These are phyloP conservation scores for Kwoniella botswanensis DNA, from an alignment of 768 basidiomycete genomes.

Conservation along the genomic window DNA sequence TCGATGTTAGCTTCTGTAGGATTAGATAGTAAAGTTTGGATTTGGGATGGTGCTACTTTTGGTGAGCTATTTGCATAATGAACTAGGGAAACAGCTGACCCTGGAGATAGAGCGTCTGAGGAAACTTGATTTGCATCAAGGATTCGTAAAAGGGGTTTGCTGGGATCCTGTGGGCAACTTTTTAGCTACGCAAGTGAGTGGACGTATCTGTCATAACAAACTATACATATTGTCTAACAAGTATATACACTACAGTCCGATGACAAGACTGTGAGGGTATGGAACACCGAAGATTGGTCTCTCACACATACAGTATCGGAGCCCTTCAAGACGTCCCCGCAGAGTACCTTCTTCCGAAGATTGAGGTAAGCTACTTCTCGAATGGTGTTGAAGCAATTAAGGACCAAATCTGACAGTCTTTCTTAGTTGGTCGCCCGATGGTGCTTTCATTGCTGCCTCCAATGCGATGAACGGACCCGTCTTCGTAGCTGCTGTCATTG, in stretches of 20 bases:
- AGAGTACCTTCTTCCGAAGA: conserved; percentile 90
- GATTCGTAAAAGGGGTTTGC: conserved; percentile 97
- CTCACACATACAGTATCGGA: conserved; percentile 82
- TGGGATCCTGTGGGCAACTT: conserved; percentile 99
- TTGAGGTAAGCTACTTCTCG: conserved; percentile 68
- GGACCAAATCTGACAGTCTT: neutral
- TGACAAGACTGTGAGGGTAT: conserved; percentile 94
- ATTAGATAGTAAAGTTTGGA: conserved; percentile 83
- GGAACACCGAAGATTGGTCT: conserved; percentile 91
- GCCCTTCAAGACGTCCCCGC: conserved; percentile 91
- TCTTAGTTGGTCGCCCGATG: conserved; percentile 94
- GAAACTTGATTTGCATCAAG: conserved; percentile 86
- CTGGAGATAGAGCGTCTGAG: conserved; percentile 70
- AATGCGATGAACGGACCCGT: conserved; percentile 98
- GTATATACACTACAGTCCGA: conserved; percentile 69
- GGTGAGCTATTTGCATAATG: conserved; percentile 63
- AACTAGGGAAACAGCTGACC: too few relatives aligned
- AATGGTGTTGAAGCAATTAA: neutral
- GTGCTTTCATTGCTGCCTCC: conserved; percentile 96
- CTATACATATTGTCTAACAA: too few relatives aligned
- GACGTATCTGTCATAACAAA: too few relatives aligned
- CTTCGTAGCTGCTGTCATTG: conserved; percentile 95
- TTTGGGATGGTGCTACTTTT: conserved; percentile 92
- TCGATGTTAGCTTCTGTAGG: conserved; percentile 91
- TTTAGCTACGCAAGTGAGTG: conserved; percentile 74